Conservation (phyloP, 2,329 filamentous ascomycete genomes). For the Didymella lethalis region DNA sequence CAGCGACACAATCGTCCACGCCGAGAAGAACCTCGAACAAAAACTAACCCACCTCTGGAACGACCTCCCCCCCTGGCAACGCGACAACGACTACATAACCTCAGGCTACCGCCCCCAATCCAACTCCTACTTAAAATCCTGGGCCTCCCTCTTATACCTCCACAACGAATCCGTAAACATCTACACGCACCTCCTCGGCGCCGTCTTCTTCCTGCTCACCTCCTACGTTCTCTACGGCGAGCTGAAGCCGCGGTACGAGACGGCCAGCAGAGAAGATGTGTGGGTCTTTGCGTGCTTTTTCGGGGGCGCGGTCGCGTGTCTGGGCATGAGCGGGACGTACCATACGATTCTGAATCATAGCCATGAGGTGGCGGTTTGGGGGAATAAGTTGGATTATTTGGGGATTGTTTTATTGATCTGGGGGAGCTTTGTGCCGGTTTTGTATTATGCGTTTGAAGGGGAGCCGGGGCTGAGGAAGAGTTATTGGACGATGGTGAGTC, state of each 20-base stretch:
- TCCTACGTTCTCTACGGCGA: constrained; percentile 33
- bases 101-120: constrained; percentile 71
- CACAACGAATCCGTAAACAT: constrained; percentile 78
- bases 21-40: constrained; percentile 49
- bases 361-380: constrained; percentile 76
- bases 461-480: constrained; percentile 68
- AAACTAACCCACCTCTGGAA: constrained; percentile 59
- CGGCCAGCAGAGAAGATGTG: constrained; percentile 48
- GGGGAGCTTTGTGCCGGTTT: constrained; percentile 85
- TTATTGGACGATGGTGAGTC: constrained; percentile 76
- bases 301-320: constrained; percentile 52
- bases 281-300: constrained; percentile 52
- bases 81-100: constrained; percentile 74
- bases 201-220: constrained; percentile 34
- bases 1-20: constrained; percentile 16
- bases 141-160: constrained; percentile 66
- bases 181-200: constrained; percentile 68
- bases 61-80: constrained; percentile 56
- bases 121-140: constrained; percentile 66
- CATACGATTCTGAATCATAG: constrained; percentile 90
- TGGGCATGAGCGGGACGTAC: constrained; percentile 69
- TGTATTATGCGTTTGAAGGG: constrained; percentile 69
- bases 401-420: constrained; percentile 93
- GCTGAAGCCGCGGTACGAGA: constrained; percentile 43
- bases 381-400: constrained; percentile 93